Evolutionary conservation across 2,329 filamentous ascomycete species (phyloP), one percentile per base, ranked within the genome.

Genomic region (Penicillium decumbens): DNA sequence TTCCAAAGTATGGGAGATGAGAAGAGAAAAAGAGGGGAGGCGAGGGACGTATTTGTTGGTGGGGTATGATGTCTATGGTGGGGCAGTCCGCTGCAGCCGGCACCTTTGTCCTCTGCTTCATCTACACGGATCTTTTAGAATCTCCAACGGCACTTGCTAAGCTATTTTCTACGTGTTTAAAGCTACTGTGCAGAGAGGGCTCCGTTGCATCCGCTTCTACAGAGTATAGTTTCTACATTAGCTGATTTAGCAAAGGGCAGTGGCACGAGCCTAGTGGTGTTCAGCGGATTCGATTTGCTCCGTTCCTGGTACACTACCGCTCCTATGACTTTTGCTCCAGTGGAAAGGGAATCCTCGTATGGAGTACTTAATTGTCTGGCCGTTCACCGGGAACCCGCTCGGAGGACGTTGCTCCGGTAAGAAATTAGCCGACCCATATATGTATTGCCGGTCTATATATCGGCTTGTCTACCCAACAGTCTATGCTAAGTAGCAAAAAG

Each of bases 41-140:
- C 45, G 52, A 56, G 51, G 57, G 50, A 56, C 43, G 55, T 63
- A 62, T 55, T 65, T 58, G 64, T 63, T 62, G 61, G 64, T 65
- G 56, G 56, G 60, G 55, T 53, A 65, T 67, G 63, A 67, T 65
- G 64, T 65, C 58, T 59, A 50, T 57, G 57, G 61, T 61, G 62
- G 61, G 60, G 56, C 56, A 32, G 35, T 39, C 50, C 43, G 41
- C 50, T 33, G 41, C 40, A 43, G 41, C 18, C 41, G 40, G 40
- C 40, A 24, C 15, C 18, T 20, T 37, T 13, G 3, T n/a, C 32
- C 32, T 35, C 32, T 15, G 2, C 10, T 15, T 18, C 18, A n/a
- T 18, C 18, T 35, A 8, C 8, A 18, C 32, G 32, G 8, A 35
- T 7, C n/a, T 18, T 20, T 18, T 4, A 10, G 10, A 3, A 29